Base-by-base conservation (phyloP, 179 eudicot species). In the Actinidia polygama region DNA sequence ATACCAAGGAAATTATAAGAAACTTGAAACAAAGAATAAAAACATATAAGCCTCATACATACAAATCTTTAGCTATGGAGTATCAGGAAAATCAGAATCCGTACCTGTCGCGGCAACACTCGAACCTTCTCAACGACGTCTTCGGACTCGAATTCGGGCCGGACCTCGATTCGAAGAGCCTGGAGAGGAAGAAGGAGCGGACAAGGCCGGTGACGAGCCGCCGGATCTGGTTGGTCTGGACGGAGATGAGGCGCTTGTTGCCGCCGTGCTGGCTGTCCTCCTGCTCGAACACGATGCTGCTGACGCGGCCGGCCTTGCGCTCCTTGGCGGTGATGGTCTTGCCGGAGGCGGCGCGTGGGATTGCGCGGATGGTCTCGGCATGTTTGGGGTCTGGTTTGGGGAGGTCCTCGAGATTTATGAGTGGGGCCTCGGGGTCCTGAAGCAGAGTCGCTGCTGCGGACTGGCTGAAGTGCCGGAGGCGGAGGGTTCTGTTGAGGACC, bases 251-350 rank as follows among this genome's bases (percentile, higher is more conserved):
- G 40, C 98, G 87, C 80, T 94, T 94, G 79, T 94, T 96, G n/a
- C 98, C 99, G 3, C 99, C 99, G 83, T 90, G 87, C 80, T 96
- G 93, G n/a, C 98, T 98, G 63, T 96, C 98, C 78, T 93, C 91
- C 78, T 93, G 97, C 87, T 96, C 99, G 77, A 96, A 96, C 10
- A 96, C 86, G 19, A 96, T 96, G 85, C 94, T 89, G 0, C 98
- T 97, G 0, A 96, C 88, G 14, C 98, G 87, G 4, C 98, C 99
- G 47, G 84, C 87, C 82, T 90, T 90, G 15, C 99, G 86, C 54
- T 92, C 96, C 70, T 83, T 85, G 15, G 87, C 90, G 30, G 97
- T 70, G 76, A 93, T 92, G 51, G 77, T 93, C 70, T 84, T 87
- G 11, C 99, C 99, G 68, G 96, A 87, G 15, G 78, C 80, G 40